These are phyloP conservation scores for Suillus subluteus DNA, from an alignment of 768 basidiomycete genomes.

Conservation along the genomic window DNA sequence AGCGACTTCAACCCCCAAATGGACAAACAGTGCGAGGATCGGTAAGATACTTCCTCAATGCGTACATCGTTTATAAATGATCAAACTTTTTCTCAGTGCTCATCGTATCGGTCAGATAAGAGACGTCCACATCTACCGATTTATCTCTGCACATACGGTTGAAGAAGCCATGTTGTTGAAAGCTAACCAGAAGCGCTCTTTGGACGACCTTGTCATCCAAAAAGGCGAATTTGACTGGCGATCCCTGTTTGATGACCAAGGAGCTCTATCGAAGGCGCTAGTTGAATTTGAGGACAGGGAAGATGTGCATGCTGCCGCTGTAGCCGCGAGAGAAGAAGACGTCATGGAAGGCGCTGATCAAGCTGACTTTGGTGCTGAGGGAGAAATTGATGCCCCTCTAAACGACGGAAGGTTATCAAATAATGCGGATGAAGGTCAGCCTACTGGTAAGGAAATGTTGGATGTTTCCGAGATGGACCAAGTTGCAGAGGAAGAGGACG, in stretches of 20 bases:
- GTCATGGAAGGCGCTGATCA: slow-evolving; percentile 78
- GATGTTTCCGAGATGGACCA: slow-evolving; percentile 34
- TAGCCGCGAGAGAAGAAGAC: slow-evolving; percentile 76
- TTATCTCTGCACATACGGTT: slow-evolving; percentile 87
- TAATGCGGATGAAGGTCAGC: slow-evolving; percentile 16
- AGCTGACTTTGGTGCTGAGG: slow-evolving; percentile 72
- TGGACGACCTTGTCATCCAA: slow-evolving; percentile 92
- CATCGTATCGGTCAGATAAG: slow-evolving; percentile 98
- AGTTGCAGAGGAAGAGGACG: slow-evolving; percentile 45
- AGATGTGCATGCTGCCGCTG: slow-evolving; percentile 78
- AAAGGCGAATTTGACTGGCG: slow-evolving; percentile 96
- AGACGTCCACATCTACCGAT: slow-evolving; percentile 95
- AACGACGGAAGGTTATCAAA: slow-evolving; percentile 15
- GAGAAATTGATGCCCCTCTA: slow-evolving; percentile 21
- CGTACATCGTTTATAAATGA: background rate
- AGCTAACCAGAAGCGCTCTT: slow-evolving; percentile 94
- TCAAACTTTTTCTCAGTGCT: slow-evolving; percentile 54
- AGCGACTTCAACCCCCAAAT: slow-evolving; percentile 98
- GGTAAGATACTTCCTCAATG: slow-evolving; percentile 44
- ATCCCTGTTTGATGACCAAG: slow-evolving; percentile 68
- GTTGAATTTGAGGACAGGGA: slow-evolving; percentile 89
- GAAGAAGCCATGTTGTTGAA: slow-evolving; percentile 97
- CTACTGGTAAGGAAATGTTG: slow-evolving; percentile 32
- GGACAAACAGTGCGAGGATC: slow-evolving; percentile 96
- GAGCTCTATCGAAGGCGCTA: slow-evolving; percentile 70